Conservation (phyloP, 176 grass and related monocot genomes). For the Rhipidocladum racemiflorum region DNA sequence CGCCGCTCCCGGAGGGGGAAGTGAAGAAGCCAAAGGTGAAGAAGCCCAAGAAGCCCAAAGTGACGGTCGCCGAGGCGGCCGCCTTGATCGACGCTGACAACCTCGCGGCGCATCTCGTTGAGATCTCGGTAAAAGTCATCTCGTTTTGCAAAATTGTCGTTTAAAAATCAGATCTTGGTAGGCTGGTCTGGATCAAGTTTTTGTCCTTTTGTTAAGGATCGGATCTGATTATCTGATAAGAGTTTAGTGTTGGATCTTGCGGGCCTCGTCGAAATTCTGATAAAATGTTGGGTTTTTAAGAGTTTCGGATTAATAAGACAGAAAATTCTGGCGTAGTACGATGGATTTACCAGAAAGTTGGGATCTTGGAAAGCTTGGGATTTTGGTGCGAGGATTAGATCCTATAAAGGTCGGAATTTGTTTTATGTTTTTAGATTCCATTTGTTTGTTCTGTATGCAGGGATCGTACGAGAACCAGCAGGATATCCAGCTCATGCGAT, state of each 20-base stretch:
- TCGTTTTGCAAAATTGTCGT: not conserved
- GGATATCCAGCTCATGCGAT: constrained; percentile 95
- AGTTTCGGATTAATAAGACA: not conserved
- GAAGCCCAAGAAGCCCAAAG: constrained; percentile 87
- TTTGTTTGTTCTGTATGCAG: constrained; percentile 36
- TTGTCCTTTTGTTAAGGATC: constrained; percentile 22
- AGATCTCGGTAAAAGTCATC: constrained; percentile 60
- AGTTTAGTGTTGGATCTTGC: constrained; percentile 32
- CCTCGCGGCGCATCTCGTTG: constrained; percentile 65
- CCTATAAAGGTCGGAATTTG: constrained; percentile 12
- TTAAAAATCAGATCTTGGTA: constrained; percentile 22
- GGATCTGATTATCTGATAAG: constrained; percentile 40
- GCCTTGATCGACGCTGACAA: constrained; percentile 60
- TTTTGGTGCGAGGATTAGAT: constrained; percentile 31
- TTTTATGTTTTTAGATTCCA: not conserved
- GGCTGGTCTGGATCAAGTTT: constrained; percentile 6
- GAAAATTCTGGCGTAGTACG: constrained; percentile 27
- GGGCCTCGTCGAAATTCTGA: not conserved
- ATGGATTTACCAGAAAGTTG: constrained; percentile 2
- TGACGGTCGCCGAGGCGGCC: constrained; percentile 73
- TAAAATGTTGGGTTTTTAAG: not conserved
- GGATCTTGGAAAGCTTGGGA: constrained; percentile 21
- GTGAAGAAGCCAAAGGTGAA: constrained; percentile 72
- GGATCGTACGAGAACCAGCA: constrained; percentile 75
- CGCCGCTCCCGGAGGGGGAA: constrained; percentile 43